phyloP scores from a whole-genome alignment of 495 filamentous ascomycete genomes.

The Penicillium pancosmium region DNA sequence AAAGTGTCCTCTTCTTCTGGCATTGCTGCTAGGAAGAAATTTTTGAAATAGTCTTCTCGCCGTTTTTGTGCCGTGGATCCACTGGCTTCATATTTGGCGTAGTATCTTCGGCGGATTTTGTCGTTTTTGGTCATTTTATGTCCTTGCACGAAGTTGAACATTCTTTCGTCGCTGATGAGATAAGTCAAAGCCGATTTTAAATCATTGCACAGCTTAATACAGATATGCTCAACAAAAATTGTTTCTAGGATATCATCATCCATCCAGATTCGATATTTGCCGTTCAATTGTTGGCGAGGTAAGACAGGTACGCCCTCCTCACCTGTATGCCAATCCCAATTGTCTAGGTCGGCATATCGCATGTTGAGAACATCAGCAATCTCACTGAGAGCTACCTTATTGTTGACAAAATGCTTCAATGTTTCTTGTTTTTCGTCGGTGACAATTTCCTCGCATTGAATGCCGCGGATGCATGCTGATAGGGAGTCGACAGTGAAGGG shows the following conservation, averaged over 20 bases:
- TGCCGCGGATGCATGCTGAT: slow-evolving; percentile 46
- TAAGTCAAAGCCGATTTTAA: slow-evolving; percentile 47
- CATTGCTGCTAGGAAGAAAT: slow-evolving; percentile 50
- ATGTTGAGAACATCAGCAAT: slow-evolving; percentile 64
- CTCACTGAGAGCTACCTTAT: slow-evolving; percentile 52
- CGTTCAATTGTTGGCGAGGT: slow-evolving; percentile 56
- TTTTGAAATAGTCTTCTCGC: slow-evolving; percentile 27
- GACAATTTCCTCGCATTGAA: slow-evolving; percentile 55
- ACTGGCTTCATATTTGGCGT: slow-evolving; percentile 14
- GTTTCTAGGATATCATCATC: slow-evolving; percentile 64
- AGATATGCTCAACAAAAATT: slow-evolving; percentile 64
- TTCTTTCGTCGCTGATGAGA: slow-evolving; percentile 42
- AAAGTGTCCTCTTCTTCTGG: slow-evolving; percentile 24
- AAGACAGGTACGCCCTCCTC: slow-evolving; percentile 46
- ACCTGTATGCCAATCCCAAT: slow-evolving; percentile 58
- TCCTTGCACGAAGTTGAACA: slow-evolving; percentile 44
- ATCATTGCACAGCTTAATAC: slow-evolving; percentile 54
- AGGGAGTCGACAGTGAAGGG: slow-evolving; percentile 42
- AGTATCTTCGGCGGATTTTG: slow-evolving; percentile 26
- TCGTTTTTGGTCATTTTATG: slow-evolving; percentile 21
- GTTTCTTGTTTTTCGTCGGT: slow-evolving; percentile 56
- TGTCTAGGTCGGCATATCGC: slow-evolving; percentile 52
- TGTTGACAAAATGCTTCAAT: slow-evolving; percentile 54
- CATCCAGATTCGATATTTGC: slow-evolving; percentile 57
- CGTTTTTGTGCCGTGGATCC: slow-evolving; percentile 12